Evolutionary conservation across 768 basidiomycete genomes (phyloP).

Genomic region (Pleurotus sapidus): DNA sequence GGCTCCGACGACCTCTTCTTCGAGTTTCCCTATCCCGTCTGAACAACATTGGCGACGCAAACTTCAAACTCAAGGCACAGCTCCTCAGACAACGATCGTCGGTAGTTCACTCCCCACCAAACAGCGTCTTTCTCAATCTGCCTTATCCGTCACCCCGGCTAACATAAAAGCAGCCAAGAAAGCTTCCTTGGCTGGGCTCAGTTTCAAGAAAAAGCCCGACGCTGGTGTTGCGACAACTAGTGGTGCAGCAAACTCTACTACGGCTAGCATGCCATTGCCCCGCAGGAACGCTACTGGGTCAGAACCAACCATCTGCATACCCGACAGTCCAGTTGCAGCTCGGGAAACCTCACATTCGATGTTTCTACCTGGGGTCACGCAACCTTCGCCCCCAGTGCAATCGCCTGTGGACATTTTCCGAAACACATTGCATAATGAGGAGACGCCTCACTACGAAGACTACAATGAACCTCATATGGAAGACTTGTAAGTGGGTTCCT

Average conservation of each 20-base stretch:
- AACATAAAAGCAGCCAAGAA: conserved; percentile 20
- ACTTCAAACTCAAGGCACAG: conserved; percentile 17
- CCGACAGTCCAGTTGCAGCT: neutral
- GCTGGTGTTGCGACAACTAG: neutral
- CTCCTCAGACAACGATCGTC: conserved; percentile 12
- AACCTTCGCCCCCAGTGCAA: neutral
- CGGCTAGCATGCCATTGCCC: conserved; percentile 1
- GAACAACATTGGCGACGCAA: conserved; percentile 16
- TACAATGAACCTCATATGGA: neutral
- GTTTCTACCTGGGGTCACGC: neutral
- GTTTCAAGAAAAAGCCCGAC: conserved; percentile 39
- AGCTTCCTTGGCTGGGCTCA: conserved; percentile 24
- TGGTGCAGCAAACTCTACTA: neutral
- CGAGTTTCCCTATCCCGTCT: conserved; percentile 14
- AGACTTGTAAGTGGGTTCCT: conserved; percentile 1
- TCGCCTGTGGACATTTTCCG: neutral
- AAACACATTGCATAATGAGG: neutral
- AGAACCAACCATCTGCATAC: neutral
- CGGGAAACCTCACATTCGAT: neutral
- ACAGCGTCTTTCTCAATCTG: conserved; percentile 41
- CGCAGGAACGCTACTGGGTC: neutral
- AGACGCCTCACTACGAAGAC: neutral
- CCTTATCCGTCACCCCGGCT: conserved; percentile 31
- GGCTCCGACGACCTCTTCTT: neutral
- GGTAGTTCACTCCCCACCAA: conserved; percentile 47